Evolutionary conservation across 2,329 filamentous ascomycete species (phyloP), one percentile per base, ranked within the genome.

Genomic region (Pyrenochaeta sp.): DNA sequence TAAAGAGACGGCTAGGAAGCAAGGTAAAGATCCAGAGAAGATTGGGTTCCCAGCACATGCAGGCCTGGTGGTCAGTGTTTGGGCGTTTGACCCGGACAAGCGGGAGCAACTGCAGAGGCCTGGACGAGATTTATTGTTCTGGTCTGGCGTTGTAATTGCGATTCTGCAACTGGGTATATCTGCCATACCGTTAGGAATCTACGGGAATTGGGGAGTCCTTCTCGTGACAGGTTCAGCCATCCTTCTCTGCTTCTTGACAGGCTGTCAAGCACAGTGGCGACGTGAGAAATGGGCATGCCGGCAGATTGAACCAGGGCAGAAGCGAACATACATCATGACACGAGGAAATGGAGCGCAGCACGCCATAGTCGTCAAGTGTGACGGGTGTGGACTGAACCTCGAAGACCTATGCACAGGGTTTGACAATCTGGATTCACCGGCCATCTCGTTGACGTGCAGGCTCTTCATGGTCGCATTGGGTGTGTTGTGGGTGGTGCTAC

Each of bases 321-420:
- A 51, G 31, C 55, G 50, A 23, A 58, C 40, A 14, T 43, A 45
- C 17, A 49, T 56, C 31, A 36, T 64, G 27, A 64, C 61, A 17
- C 41, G 54, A 14, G 61, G 61, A 15, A 64, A 64, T 36, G 61
- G 59, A 12, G 41, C 51, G 17, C 59, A 58, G 40, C 56, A 64
- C 42, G 54, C 51, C 21, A 56, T 64, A 7, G 46, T 64, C 20
- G 47, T 64, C 32, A 18, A 37, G 17, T 46, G 51, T 15, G 15
- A 49, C 30, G 54, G 54, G 2, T 27, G 31, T 40, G 54, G 56
- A 10, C 33, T 62, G 17, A 50, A 64, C 36, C 54, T 64, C 11
- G 61, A 64, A 36, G 51, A 58, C 36, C 49, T 63, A 12, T 51
- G 47, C n/a, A 54, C 53, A 11, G 60, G 60, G 3, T 48, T 49